Percentiles rank a stretch among this genome's conserved stretches.
These are phyloP conservation scores for Pilaira anomala DNA, from an alignment of 192 early-diverging fungal genomes.

Conservation along the genomic window DNA sequence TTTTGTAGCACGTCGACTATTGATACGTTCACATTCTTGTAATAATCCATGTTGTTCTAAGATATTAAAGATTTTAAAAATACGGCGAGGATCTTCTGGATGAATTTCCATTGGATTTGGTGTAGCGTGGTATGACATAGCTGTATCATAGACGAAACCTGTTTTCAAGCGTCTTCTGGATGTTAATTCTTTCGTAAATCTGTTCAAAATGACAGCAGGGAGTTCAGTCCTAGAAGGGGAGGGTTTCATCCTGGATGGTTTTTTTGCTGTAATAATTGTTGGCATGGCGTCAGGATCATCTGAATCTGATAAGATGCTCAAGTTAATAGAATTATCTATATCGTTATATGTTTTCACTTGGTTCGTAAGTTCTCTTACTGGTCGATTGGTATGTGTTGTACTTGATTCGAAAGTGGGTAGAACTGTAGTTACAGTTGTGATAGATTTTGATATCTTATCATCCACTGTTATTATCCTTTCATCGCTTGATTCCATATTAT, in stretches of 20 bases:
- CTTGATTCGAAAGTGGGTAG: no score
- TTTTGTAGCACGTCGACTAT: conserved; percentile 40
- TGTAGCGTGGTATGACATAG: conserved; percentile 64
- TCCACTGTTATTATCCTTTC: no score
- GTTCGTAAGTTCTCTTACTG: no score
- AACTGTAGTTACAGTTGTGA: no score
- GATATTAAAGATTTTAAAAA: conserved; percentile 62
- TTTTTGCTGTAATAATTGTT: no score
- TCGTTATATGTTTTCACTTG: no score
- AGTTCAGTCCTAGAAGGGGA: not conserved
- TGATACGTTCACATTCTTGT: conserved; percentile 42
- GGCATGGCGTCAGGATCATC: no score
- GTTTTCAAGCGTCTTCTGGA: conserved; percentile 20
- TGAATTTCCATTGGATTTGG: conserved; percentile 61
- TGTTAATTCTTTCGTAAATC: not conserved
- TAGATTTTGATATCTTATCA: no score
- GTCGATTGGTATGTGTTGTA: no score
- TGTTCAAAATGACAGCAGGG: not conserved
- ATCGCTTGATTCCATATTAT: no score
- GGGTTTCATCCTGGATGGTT: not conserved
- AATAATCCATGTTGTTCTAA: conserved; percentile 47
- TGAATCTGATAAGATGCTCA: no score
- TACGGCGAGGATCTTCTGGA: conserved; percentile 73
- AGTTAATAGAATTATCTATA: no score
- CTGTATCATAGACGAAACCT: conserved; percentile 58